phyloP scores from a whole-genome alignment of 306 rosid genomes.

The Cicer cuneatum region DNA sequence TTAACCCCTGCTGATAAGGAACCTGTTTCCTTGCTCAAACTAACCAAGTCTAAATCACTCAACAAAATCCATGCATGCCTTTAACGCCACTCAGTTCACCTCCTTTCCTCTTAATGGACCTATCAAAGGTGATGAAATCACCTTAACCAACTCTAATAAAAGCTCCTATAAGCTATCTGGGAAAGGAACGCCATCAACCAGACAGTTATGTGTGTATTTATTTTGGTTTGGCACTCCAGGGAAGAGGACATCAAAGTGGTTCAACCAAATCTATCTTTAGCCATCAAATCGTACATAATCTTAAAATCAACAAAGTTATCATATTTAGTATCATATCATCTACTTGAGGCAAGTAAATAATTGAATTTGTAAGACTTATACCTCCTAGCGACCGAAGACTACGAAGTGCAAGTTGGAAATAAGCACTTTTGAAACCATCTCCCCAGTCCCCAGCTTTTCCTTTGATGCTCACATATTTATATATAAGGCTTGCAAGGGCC shows the following conservation, averaged over 20 bases:
- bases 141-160: neutral
- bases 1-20: neutral
- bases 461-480: constrained; percentile 90
- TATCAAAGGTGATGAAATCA: neutral
- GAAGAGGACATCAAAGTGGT: constrained; percentile 20
- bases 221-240: neutral
- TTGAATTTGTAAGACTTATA: constrained; percentile 46
- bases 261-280: constrained; percentile 6
- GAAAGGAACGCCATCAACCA: neutral
- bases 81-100: neutral
- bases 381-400: constrained; percentile 99
- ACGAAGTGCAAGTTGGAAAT: constrained; percentile 97
- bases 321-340: constrained; percentile 9
- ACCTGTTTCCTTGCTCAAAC: constrained; percentile 8
- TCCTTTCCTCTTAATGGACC: constrained; percentile 2
- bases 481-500: constrained; percentile 97
- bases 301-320: constrained; percentile 17
- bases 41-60: neutral
- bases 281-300: constrained; percentile 36
- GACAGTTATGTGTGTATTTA: neutral
- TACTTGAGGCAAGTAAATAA: constrained; percentile 16
- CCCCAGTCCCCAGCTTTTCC: constrained; percentile 99
- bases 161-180: neutral
- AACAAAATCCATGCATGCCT: neutral
- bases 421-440: constrained; percentile 99